Evolutionary conservation across 495 filamentous ascomycete genomes (phyloP), one percentile per base, ranked within the genome.

Genomic region (Neurospora sp.): DNA sequence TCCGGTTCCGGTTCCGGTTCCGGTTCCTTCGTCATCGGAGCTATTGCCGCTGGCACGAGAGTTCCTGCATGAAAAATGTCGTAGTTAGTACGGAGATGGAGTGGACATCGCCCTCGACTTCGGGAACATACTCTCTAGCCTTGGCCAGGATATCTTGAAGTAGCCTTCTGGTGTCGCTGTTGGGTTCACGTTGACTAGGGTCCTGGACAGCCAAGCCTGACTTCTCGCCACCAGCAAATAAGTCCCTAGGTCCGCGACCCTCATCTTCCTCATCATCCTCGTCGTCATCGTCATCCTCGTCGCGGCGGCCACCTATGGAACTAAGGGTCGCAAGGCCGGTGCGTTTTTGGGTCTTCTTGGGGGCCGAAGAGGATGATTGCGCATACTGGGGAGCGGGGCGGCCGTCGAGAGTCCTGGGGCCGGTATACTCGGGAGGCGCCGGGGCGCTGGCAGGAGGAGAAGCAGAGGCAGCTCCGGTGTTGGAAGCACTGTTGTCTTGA

Each of bases 211-310:
- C 96, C 39, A 98, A 83, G 7, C 95, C 96, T 31, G 95, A 97
- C 84, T 99, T 99, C 85, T 97, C 96, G 66, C 96, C 96, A 71
- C 96, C 96, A 9, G 96, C 92, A 80, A 96, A 99, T 70, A 97
- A 87, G 80, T 98, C 93, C 72, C 93, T 89, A 8, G 91, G 89
- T 41, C 86, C 85, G 35, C 90, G 84, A 6, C 88, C 88, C 40
- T 90, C 88, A 54, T 91, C 86, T 5, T 89, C 86, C 39, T 87
- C 84, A 5, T 90, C 87, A 20, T 90, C 88, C 38, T 90, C 87
- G 5, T 87, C 87, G 70, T 92, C 88, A 12, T 85, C 85, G 14
- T 86, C 84, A 27, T 88, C 89, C 18, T 88, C 88, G 71, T 90
- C 86, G 70, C 78, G 72, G 31, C 79, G 78, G 38, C 82, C 82